A percentile compares a stretch with the other conserved stretches of the same genome.
phyloP scores from a whole-genome alignment of 2,329 filamentous ascomycete species.

The Cryphonectria carpinicola region DNA sequence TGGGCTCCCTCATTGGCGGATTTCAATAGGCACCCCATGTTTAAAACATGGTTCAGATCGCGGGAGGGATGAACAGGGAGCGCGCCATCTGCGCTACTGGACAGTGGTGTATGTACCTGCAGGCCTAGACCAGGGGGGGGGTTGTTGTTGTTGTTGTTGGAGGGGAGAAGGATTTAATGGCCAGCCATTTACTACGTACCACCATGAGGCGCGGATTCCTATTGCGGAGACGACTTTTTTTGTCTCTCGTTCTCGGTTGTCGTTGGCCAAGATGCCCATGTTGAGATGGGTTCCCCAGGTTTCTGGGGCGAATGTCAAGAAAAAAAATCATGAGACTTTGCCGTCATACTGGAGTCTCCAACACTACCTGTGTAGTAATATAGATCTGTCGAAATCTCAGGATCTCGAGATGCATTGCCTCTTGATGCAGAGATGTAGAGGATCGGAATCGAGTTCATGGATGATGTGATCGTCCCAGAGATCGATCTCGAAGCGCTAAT shows the following conservation, averaged over 20 bases:
- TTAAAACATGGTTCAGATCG: background rate
- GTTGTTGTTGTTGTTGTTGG: too few relatives aligned
- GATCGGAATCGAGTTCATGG: background rate
- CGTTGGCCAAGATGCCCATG: background rate
- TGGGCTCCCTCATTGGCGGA: conserved; percentile 13
- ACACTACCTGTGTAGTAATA: background rate
- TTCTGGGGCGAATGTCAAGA: background rate
- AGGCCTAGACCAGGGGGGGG: background rate
- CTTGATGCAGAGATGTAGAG: background rate
- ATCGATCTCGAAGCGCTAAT: background rate
- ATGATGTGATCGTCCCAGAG: background rate
- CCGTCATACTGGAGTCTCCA: background rate
- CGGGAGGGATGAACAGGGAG: background rate
- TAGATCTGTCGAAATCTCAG: background rate
- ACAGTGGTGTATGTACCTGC: background rate
- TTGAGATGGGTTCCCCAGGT: conserved; percentile 9
- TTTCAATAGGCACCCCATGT: background rate
- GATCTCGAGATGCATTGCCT: conserved; percentile 1
- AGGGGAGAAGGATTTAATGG: background rate
- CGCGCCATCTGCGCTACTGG: background rate
- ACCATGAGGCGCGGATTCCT: background rate
- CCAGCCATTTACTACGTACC: background rate
- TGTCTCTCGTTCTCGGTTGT: background rate
- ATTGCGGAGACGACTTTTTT: background rate
- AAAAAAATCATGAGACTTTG: background rate